Conservation (phyloP, 2,329 filamentous ascomycete genomes). For the Fusarium acutatum region DNA sequence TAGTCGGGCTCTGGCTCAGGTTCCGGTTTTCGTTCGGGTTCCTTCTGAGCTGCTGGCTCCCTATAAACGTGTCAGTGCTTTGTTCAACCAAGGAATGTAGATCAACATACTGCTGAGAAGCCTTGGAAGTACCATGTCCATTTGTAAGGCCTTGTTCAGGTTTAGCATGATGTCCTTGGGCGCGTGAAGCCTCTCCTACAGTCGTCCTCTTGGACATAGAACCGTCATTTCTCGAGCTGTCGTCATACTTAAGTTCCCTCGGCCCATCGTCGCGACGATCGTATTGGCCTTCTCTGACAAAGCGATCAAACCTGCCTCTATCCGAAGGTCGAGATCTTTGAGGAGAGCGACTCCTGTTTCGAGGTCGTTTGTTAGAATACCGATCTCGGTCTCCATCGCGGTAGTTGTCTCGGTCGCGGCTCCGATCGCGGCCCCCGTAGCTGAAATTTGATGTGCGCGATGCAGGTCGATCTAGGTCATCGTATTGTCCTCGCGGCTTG, state of each 20-base stretch:
- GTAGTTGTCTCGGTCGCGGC: constrained; percentile 42
- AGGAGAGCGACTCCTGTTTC: constrained; percentile 65
- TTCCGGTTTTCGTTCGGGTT: constrained; percentile 42
- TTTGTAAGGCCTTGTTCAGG: constrained; percentile 60
- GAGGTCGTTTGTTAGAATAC: constrained; percentile 61
- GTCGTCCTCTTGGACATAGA: constrained; percentile 71
- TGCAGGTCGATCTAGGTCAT: constrained; percentile 64
- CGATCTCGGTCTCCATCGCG: constrained; percentile 58
- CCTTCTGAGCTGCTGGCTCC: constrained; percentile 24
- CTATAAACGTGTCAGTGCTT: constrained; percentile 25
- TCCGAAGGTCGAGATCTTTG: constrained; percentile 51
- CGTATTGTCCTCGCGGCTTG: constrained; percentile 60
- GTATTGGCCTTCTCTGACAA: constrained; percentile 43
- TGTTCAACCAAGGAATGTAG: neutral
- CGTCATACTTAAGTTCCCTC: constrained; percentile 52
- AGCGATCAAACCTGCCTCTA: constrained; percentile 47
- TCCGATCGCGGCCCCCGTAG: constrained; percentile 60
- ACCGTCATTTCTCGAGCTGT: constrained; percentile 56
- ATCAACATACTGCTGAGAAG: constrained; percentile 29
- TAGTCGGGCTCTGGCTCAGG: constrained; percentile 45
- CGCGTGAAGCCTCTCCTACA: constrained; percentile 65
- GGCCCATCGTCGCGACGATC: constrained; percentile 35
- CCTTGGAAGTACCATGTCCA: constrained; percentile 28
- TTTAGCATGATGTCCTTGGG: constrained; percentile 74
- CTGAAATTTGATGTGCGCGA: constrained; percentile 53